Evolutionary conservation across 2,329 filamentous ascomycete genomes (phyloP).

Genomic region (Periconia sp.): DNA sequence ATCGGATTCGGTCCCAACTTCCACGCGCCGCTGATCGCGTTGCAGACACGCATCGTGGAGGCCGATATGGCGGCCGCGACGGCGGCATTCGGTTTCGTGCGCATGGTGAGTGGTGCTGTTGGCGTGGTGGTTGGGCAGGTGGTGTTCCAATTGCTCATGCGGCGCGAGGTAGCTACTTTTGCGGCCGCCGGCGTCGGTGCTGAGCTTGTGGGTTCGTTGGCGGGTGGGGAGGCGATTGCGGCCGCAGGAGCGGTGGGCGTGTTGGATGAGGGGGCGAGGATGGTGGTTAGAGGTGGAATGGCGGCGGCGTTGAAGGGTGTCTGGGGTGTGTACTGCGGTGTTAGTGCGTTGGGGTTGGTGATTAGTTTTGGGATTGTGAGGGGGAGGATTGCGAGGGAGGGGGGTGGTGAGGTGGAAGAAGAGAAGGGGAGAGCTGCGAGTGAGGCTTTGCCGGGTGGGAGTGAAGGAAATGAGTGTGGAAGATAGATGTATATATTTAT

Average conservation of each 20-base stretch:
- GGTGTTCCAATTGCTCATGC: constrained; percentile 60
- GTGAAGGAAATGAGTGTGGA: background rate
- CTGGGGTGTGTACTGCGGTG: constrained; percentile 54
- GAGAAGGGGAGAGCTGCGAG: background rate
- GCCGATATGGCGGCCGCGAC: constrained; percentile 56
- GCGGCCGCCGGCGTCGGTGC: constrained; percentile 18
- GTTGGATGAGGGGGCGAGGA: constrained; percentile 33
- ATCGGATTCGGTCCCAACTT: constrained; percentile 58
- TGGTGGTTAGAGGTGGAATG: constrained; percentile 46
- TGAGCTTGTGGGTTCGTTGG: constrained; percentile 27
- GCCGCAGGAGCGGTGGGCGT: constrained; percentile 22
- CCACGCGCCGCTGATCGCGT: constrained; percentile 54
- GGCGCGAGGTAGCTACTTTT: constrained; percentile 41
- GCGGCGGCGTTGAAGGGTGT: constrained; percentile 49
- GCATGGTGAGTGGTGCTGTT: constrained; percentile 49
- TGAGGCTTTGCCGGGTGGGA: background rate
- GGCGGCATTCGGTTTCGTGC: constrained; percentile 53
- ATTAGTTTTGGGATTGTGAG: constrained; percentile 39
- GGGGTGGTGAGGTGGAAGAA: background rate
- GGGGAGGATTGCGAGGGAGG: constrained; percentile 20
- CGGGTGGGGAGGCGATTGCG: constrained; percentile 34
- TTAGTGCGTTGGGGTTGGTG: constrained; percentile 39
- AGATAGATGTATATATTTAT: background rate
- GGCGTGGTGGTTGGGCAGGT: constrained; percentile 55
- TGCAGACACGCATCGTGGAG: constrained; percentile 61